These are phyloP conservation scores for Stephania japonica DNA, from an alignment of 164 flowering plant genomes.

Conservation along the genomic window DNA sequence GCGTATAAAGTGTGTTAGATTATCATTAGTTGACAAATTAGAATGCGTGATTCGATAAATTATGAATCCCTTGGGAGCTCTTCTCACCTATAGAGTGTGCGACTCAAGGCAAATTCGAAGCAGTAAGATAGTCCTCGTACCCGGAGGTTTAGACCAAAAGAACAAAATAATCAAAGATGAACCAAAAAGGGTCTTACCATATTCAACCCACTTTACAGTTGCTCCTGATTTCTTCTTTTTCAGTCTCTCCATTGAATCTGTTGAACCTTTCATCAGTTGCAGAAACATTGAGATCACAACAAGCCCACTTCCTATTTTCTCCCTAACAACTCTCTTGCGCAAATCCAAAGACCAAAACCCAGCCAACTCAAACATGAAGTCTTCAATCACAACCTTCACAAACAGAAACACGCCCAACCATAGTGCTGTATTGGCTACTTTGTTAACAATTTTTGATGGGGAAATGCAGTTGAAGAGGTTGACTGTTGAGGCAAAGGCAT, in stretches of 20 bases:
- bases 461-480: constrained; percentile 26
- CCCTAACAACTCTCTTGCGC: constrained; percentile 58
- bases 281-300: constrained; percentile 53
- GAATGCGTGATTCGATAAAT: too few relatives aligned
- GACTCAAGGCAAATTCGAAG: too few relatives aligned
- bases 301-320: constrained; percentile 66
- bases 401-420: constrained; percentile 47
- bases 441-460: constrained; percentile 6
- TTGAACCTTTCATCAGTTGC: constrained; percentile 25
- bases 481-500: constrained; percentile 41
- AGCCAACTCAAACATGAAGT: constrained; percentile 20
- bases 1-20: too few relatives aligned
- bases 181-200: constrained; percentile 32
- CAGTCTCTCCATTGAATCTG: too few relatives aligned
- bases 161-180: too few relatives aligned
- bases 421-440: constrained; percentile 29
- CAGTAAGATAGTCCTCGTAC: too few relatives aligned
- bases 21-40: too few relatives aligned
- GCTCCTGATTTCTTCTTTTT: too few relatives aligned
- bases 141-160: too few relatives aligned
- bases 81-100: too few relatives aligned
- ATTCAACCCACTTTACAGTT: constrained; percentile 15
- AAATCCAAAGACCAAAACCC: constrained; percentile 60
- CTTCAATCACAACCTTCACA: constrained; percentile 51
- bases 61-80: too few relatives aligned